Conservation (phyloP, 2,329 filamentous ascomycete genomes). For the Ophiocordyceps camponoti-floridani region DNA sequence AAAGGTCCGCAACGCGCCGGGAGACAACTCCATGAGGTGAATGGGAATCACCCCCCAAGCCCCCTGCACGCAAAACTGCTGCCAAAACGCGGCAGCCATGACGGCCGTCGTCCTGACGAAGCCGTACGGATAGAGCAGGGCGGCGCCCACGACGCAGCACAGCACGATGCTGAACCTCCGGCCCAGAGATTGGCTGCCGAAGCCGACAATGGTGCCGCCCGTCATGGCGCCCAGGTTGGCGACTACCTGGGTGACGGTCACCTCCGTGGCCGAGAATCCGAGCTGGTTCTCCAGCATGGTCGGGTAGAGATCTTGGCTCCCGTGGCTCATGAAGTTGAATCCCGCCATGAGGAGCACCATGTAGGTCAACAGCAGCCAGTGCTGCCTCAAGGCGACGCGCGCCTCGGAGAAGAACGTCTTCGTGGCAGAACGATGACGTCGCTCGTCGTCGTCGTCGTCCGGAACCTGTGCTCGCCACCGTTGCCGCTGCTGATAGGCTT, state of each 20-base stretch:
- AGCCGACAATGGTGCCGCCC: slow-evolving; percentile 50
- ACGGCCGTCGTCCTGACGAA: slow-evolving; percentile 44
- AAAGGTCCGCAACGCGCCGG: slow-evolving; percentile 55
- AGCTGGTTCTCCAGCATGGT: slow-evolving; percentile 41
- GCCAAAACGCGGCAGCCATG: slow-evolving; percentile 69
- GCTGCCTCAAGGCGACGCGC: slow-evolving; percentile 57
- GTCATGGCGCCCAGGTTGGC: slow-evolving; percentile 53
- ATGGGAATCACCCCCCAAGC: slow-evolving; percentile 65
- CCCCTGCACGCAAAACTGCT: slow-evolving; percentile 64
- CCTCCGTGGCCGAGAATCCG: slow-evolving; percentile 28
- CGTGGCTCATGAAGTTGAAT: slow-evolving; percentile 84
- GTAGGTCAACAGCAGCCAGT: slow-evolving; percentile 69
- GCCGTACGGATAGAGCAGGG: slow-evolving; percentile 68
- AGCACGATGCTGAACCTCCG: slow-evolving; percentile 50
- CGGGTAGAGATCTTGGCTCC: slow-evolving; percentile 46
- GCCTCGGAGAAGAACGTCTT: slow-evolving; percentile 54
- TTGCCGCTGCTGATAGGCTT: slow-evolving; percentile 53
- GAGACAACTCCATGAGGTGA: slow-evolving; percentile 60
- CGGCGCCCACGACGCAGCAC: slow-evolving; percentile 48
- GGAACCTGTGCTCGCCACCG: no score
- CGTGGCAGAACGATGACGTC: slow-evolving; percentile 20
- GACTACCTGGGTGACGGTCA: slow-evolving; percentile 55
- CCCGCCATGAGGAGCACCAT: slow-evolving; percentile 76
- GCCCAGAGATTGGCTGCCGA: slow-evolving; percentile 50
- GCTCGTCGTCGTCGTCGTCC: slow-evolving; percentile 47